Evolutionary conservation across 768 basidiomycete genomes (phyloP).

Genomic region (Mycena metata): DNA sequence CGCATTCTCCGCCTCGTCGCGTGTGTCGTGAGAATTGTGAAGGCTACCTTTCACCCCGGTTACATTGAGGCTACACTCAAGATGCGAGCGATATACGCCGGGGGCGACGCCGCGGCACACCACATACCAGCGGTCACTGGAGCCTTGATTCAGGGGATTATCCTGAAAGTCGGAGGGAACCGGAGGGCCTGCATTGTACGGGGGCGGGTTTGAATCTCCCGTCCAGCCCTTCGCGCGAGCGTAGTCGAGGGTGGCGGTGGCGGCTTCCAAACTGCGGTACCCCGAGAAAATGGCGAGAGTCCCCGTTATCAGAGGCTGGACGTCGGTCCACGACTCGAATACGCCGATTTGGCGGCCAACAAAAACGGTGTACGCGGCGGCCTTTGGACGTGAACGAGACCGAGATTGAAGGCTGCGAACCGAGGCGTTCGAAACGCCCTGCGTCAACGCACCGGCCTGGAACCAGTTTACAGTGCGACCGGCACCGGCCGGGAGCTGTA

Average conservation of each 20-base stretch:
- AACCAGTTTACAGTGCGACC: background rate
- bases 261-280: background rate
- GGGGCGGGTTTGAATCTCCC: background rate
- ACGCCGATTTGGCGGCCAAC: conserved; percentile 13
- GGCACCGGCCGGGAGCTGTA: no score
- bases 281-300: background rate
- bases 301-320: background rate
- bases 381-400: no score
- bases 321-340: background rate
- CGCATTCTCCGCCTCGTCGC: background rate
- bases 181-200: background rate
- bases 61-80: conserved; percentile 10
- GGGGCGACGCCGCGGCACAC: conserved; percentile 5
- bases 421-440: background rate
- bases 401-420: background rate
- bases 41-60: conserved; percentile 1
- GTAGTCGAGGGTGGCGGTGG: background rate
- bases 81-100: conserved; percentile 7
- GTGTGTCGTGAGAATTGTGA: background rate
- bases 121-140: background rate
- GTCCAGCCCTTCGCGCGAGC: conserved; percentile 7
- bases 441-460: background rate
- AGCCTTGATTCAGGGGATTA: conserved; percentile 3
- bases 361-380: background rate
- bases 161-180: background rate